A percentile compares a stretch with the other conserved stretches of the same genome.
phyloP scores from a whole-genome alignment of 2,329 filamentous ascomycete genomes.

The Paraphaeosphaeria sporulosa region DNA sequence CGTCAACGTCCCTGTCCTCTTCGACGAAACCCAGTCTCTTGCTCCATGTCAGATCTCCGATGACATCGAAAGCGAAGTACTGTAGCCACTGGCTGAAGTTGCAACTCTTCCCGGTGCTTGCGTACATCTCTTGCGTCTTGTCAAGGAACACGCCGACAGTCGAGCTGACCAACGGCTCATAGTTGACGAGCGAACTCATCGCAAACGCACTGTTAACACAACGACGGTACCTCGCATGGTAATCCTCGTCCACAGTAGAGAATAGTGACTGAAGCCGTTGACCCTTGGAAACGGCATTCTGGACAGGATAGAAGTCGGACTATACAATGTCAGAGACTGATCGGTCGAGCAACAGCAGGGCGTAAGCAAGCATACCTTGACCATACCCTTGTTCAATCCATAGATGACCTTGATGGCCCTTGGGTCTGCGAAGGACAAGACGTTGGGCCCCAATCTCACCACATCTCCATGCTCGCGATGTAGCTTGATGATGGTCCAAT shows the following conservation, averaged over 20 bases:
- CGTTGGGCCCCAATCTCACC: conserved; percentile 77
- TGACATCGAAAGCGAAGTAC: conserved; percentile 83
- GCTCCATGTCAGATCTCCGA: conserved; percentile 78
- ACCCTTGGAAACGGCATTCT: conserved; percentile 75
- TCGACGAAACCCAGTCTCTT: conserved; percentile 80
- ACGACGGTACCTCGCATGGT: conserved; percentile 76
- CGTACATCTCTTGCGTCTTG: conserved; percentile 54
- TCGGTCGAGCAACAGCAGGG: neutral
- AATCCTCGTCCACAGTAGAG: conserved; percentile 76
- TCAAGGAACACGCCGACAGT: conserved; percentile 75
- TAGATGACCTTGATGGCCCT: conserved; percentile 79
- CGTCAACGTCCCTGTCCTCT: conserved; percentile 76
- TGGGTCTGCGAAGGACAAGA: conserved; percentile 76
- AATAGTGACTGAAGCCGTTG: conserved; percentile 75
- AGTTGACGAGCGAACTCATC: conserved; percentile 78
- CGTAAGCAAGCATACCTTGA: conserved; percentile 65
- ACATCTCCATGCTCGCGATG: conserved; percentile 77
- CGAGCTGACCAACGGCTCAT: conserved; percentile 81
- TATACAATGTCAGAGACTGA: conserved; percentile 43
- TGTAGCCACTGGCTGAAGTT: conserved; percentile 78
- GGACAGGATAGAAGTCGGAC: conserved; percentile 83
- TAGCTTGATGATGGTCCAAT: conserved; percentile 71
- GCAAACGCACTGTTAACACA: conserved; percentile 79
- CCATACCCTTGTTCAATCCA: conserved; percentile 80
- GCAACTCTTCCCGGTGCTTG: conserved; percentile 56